Evolutionary conservation across 306 rosid species (phyloP), one percentile per base, ranked within the genome.

Genomic region (Trifolium subterraneum): DNA sequence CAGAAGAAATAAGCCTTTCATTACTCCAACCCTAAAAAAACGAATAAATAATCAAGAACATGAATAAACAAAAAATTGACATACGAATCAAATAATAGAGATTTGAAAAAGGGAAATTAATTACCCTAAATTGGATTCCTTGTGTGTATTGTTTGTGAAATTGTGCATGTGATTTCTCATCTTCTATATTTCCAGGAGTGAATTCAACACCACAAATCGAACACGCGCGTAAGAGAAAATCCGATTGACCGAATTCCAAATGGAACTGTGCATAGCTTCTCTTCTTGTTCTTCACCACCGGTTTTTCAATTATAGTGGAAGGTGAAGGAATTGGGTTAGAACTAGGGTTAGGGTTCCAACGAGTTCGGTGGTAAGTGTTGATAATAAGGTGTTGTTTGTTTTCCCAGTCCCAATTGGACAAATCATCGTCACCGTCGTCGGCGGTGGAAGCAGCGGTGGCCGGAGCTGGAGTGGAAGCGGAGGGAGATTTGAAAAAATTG

Each of bases 221-320:
- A 69, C 98, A 93, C 2, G 73, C 35, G 70, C 78, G 91, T 25
- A 90, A 77, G 8, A 81, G 79, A 73, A 91, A 94, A 79, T 88
- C 94, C 25, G 91, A 89, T 75, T 91, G 96, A 22, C 97, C 97
- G 4, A 90, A 87, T 5, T 91, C 93, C 18, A 94, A 77, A 83
- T 94, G 88, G 45, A 88, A 83, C 68, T 93, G 93, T 4, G 92
- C 97, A 52, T 91, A 91, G 85, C 85, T 88, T 82, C 94, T 87
- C 78, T 91, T 91, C 89, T 93, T 88, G 80, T 91, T 93, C 83
- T 87, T 88, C 14, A 60, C 77, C 55, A 83, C 60, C 1, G 85
- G 52, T 80, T 14, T 87, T 42, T 79, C 84, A 41, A 76, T 71
- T 16, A 29, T 12, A 4, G 47, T 33, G 0, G 73, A 7, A 54